A percentile compares a stretch with the other conserved stretches of the same genome.
Evolutionary conservation across 169 alveolate genomes (phyloP).

Genomic region (Plasmodium inui): DNA sequence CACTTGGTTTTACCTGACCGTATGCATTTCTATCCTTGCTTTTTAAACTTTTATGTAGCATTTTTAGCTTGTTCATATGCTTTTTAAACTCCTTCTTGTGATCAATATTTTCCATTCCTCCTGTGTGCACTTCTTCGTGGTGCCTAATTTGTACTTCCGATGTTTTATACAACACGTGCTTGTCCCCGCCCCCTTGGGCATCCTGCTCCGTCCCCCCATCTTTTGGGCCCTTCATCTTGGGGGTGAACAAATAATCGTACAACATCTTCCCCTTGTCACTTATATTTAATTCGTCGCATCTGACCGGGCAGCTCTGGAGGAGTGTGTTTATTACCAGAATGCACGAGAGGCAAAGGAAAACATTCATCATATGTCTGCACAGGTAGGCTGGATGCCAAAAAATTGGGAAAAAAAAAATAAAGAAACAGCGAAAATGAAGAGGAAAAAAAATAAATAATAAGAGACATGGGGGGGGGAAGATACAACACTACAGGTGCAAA

Average conservation of each 20-base stretch:
- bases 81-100: neutral
- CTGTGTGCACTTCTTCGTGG: neutral
- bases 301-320: neutral
- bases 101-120: neutral
- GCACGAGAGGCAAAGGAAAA: conserved; percentile 4
- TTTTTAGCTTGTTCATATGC: conserved; percentile 17
- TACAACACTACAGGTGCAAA: neutral
- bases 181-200: neutral
- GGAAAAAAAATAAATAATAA: neutral
- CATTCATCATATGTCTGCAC: conserved; percentile 18
- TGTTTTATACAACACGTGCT: neutral
- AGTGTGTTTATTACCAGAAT: conserved; percentile 9
- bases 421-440: neutral
- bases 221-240: neutral
- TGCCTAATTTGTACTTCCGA: neutral
- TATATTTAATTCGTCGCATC: conserved; percentile 19
- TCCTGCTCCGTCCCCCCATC: neutral
- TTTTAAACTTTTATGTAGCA: conserved; percentile 13
- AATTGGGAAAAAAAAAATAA: neutral
- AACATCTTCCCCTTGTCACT: conserved; percentile 1
- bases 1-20: neutral
- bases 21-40: neutral
- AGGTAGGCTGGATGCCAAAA: neutral
- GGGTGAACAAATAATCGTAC: neutral
- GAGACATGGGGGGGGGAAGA: neutral